Evolutionary conservation across 331 rosid genomes (phyloP), one percentile per base, ranked within the genome.

Genomic region (Spiraea crenata): DNA sequence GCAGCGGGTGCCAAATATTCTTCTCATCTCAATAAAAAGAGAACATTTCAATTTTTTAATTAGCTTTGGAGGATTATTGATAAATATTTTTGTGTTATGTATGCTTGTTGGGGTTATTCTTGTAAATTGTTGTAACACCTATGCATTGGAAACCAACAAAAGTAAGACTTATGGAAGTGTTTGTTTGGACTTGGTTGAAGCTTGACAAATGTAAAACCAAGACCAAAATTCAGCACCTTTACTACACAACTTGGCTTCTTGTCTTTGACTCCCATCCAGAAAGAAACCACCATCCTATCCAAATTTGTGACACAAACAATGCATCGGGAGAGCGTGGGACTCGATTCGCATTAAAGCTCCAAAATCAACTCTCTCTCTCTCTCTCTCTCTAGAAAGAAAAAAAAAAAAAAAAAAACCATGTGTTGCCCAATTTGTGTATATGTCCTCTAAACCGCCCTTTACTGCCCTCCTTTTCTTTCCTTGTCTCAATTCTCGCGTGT

Each of bases 401-500:
- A 25, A 25, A 25, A 25, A 25, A 25, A 25, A 25, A 25, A 25
- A 13, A 11, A 17, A 58, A 58, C 19, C 63, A 58, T 58, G 63
- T 35, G 63, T 17, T 50, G 59, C 12, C 62, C 14, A 12, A 68
- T 54, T 55, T 52, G 10, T 52, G 11, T 45, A 25, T 13, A 3
- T 13, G 63, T 58, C 62, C 77, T 34, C 59, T 9, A 38, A 60
- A 56, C 57, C 39, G 8, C 55, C 40, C 11, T 58, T 73, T 4
- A 13, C 10, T 55, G 3, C 19, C 10, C 39, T 25, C 37, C 48
- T 40, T 17, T 4, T 45, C 59, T 57, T 42, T n/a, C 57, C 31
- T 25, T 25, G 31, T 56, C 34, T 20, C 19, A 13, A 57, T 50
- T 60, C 40, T 81, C 74, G 88, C 88, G 83, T 79, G 81, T 72